Evolutionary conservation across 768 basidiomycete genomes (phyloP).

Genomic region (Russula griseocarnosa): DNA sequence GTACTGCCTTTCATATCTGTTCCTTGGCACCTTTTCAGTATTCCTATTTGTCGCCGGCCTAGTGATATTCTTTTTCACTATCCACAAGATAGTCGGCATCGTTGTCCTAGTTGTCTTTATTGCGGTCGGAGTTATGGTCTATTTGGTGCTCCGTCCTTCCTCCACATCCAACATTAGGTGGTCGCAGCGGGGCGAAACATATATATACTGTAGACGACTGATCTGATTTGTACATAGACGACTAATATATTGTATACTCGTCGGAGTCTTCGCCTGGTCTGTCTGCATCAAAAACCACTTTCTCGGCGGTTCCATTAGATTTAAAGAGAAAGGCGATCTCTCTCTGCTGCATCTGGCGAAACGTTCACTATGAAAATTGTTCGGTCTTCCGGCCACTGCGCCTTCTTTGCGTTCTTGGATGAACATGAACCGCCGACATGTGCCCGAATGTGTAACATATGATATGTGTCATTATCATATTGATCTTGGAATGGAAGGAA

Average conservation of each 20-base stretch:
- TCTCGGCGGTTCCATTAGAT: slow-evolving; percentile 70
- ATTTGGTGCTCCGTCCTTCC: too few relatives aligned
- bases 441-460: slow-evolving; percentile 73
- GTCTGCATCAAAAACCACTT: slow-evolving; percentile 59
- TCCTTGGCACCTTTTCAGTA: slow-evolving; percentile 26
- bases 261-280: slow-evolving; percentile 36
- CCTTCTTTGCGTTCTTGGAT: slow-evolving; percentile 34
- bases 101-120: slow-evolving; percentile 46
- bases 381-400: slow-evolving; percentile 48
- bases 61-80: too few relatives aligned
- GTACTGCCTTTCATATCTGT: too few relatives aligned
- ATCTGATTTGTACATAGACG: too few relatives aligned
- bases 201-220: too few relatives aligned
- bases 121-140: too few relatives aligned
- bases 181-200: too few relatives aligned
- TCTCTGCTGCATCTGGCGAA: slow-evolving; percentile 82
- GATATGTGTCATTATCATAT: slow-evolving; percentile 46
- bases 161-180: too few relatives aligned
- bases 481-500: slow-evolving; percentile 47
- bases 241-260: too few relatives aligned
- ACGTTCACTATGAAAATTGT: slow-evolving; percentile 88
- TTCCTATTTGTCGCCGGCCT: slow-evolving; percentile 50
- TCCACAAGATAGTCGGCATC: too few relatives aligned
- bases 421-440: slow-evolving; percentile 52
- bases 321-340: slow-evolving; percentile 77